Evolutionary conservation across 2,329 filamentous ascomycete genomes (phyloP), one percentile per base, ranked within the genome.

Genomic region (Alternaria sp.): DNA sequence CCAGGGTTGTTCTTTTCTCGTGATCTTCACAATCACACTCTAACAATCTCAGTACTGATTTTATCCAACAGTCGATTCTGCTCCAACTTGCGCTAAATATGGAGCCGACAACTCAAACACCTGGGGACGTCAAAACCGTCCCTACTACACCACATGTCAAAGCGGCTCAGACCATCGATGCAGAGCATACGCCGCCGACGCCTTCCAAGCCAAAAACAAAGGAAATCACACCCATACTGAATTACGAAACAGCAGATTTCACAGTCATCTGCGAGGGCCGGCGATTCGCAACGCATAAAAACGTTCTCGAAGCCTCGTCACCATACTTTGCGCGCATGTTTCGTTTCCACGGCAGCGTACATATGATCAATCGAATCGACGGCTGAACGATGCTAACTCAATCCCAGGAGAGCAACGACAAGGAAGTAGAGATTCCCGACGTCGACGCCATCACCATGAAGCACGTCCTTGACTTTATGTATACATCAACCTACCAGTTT

Each of bases 291-390:
- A 30, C 54, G 12, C 61, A 64, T 12, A 61, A 45, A n/a, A 11
- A 12, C 7, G n/a, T 61, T 9, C 28, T 64, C 8, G 14, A 25
- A 22, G 32, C 40, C 22, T 46, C 32, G 0, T 64, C 50, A 2
- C 51, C 59, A 5, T 64, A 64, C 27, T 64, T 64, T 7, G 40
- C 32, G 38, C 41, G 59, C n/a, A 58, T 62, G 54, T 64, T 64
- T 10, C 51, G 51, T 9, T 64, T 64, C 57, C 54, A 56, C 14
- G 48, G 30, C 10, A 43, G 52, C 27, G 59, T 54, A 34, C 25
- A 46, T n/a, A 27, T 12, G 1, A 1, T 5, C 20, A 28, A 28
- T 8, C 12, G 8, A 1, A 14, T 18, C 2, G 14, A 14, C 12
- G 25, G 4, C 5, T 22, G 1, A 18, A 3, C 2, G 3, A 8